phyloP scores from a whole-genome alignment of 352 stramenopile genomes.

The Pythium phragmitis region DNA sequence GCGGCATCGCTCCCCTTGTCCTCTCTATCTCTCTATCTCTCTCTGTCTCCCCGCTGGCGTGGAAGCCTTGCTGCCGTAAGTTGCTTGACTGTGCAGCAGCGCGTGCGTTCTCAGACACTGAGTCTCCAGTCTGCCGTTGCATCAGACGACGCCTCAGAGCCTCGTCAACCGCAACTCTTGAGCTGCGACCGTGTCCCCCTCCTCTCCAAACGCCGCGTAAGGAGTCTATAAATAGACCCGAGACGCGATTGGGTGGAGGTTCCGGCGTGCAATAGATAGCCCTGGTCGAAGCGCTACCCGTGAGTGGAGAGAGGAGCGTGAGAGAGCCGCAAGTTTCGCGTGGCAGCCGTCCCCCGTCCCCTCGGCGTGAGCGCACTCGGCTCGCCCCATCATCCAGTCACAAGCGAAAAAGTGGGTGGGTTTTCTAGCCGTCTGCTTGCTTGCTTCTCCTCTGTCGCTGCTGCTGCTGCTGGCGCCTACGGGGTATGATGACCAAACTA shows the following conservation, averaged over 20 bases:
- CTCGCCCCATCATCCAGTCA: not conserved
- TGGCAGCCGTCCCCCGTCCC: not conserved
- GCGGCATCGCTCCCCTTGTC: not conserved
- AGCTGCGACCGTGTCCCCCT: not conserved
- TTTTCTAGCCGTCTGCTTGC: constrained; percentile 21
- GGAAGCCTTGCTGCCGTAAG: not conserved
- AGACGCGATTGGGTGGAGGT: constrained; percentile 1
- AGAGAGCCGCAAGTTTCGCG: constrained; percentile 6
- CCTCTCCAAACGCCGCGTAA: not conserved
- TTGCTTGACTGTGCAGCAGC: not conserved
- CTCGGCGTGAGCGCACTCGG: not conserved
- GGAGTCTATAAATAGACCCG: not conserved
- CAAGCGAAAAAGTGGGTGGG: constrained; percentile 24
- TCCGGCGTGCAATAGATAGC: constrained; percentile 8
- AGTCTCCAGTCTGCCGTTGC: not conserved
- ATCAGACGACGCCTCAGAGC: not conserved
- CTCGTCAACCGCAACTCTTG: not conserved
- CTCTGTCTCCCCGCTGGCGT: not conserved
- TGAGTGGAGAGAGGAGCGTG: not conserved
- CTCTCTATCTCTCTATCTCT: not conserved
- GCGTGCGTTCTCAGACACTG: not conserved
- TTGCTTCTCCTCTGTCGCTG: constrained; percentile 16
- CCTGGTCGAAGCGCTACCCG: constrained; percentile 2
- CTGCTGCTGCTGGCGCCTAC: constrained; percentile 42
- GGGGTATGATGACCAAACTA: constrained; percentile 53